Conservation (phyloP, 169 alveolate genomes). For the Besnoitia besnoiti region DNA sequence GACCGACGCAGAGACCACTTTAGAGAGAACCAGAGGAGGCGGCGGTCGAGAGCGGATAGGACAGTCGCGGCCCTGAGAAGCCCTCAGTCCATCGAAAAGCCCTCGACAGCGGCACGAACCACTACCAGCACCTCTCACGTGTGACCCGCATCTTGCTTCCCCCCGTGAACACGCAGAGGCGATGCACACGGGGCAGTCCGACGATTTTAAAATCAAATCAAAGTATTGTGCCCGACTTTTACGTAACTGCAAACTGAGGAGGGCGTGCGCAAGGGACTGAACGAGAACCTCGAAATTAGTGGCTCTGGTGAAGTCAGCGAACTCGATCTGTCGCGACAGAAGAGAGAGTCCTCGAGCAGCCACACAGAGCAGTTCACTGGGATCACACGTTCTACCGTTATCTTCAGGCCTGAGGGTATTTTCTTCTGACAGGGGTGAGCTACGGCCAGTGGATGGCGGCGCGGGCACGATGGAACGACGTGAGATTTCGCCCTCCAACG, state of each 20-base stretch:
- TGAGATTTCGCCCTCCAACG: neutral
- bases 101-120: neutral
- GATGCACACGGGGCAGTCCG: neutral
- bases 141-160: neutral
- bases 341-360: slow-evolving; percentile 22
- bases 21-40: slow-evolving; percentile 12
- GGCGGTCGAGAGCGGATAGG: neutral
- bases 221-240: neutral
- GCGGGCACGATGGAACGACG: neutral
- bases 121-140: neutral
- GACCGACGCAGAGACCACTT: neutral
- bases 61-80: neutral
- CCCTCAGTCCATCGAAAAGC: too few relatives aligned
- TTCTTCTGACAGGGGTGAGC: neutral
- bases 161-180: neutral
- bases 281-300: slow-evolving; percentile 34
- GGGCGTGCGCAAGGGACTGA: slow-evolving; percentile 9
- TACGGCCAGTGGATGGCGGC: neutral
- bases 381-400: neutral
- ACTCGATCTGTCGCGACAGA: neutral
- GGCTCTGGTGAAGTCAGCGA: slow-evolving; percentile 23
- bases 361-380: neutral
- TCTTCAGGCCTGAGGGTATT: neutral
- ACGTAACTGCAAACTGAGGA: neutral
- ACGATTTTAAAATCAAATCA: neutral